Percentiles rank a stretch among this genome's conserved stretches.
Conservation (phyloP, 768 basidiomycete species). For the Leccinellum luteum region DNA sequence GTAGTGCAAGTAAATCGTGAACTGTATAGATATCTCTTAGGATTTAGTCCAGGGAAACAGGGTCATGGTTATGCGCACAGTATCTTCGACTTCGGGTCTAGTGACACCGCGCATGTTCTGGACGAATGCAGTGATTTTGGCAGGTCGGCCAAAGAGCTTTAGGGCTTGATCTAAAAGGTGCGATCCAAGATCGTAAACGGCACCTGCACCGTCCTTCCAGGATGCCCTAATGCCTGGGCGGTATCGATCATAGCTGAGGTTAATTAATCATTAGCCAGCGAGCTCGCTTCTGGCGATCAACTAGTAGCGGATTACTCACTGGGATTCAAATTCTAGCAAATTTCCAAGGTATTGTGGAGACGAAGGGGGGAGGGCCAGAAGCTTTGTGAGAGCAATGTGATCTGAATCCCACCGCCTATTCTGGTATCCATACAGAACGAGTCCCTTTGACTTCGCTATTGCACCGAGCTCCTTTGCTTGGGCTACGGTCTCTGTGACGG, state of each 20-base stretch:
- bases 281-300: not conserved
- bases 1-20: constrained; percentile 55
- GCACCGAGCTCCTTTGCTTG: constrained; percentile 60
- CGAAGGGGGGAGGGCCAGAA: constrained; percentile 52
- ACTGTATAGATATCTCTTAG: constrained; percentile 30
- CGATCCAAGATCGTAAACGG: constrained; percentile 74
- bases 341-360: constrained; percentile 56
- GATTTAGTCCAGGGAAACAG: not conserved
- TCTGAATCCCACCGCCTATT: constrained; percentile 81
- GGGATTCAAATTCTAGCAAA: constrained; percentile 71
- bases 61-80: constrained; percentile 36
- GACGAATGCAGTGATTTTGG: constrained; percentile 63
- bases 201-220: constrained; percentile 79
- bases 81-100: constrained; percentile 62
- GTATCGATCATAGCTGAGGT: constrained; percentile 69
- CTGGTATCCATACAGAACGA: constrained; percentile 70
- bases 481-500: constrained; percentile 57
- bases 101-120: constrained; percentile 71
- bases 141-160: constrained; percentile 71
- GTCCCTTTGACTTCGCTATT: constrained; percentile 55
- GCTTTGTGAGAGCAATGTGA: constrained; percentile 60
- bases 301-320: constrained; percentile 41
- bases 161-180: constrained; percentile 81
- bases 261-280: not conserved
- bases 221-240: constrained; percentile 60